These are phyloP conservation scores for Torulaspora delbrueckii DNA, from an alignment of 805 yeast species.

Conservation along the genomic window DNA sequence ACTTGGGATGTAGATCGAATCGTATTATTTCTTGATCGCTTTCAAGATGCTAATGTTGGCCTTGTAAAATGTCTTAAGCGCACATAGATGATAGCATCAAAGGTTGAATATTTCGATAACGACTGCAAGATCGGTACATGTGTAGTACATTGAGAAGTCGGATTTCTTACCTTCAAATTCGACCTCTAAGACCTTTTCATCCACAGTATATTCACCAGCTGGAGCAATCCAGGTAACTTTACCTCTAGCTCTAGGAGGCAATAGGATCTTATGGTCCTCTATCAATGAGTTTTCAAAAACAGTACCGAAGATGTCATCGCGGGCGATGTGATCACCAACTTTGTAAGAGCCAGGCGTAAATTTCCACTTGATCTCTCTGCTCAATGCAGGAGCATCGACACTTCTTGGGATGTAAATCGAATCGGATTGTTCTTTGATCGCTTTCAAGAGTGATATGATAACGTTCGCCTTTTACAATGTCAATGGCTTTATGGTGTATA, in stretches of 20 bases:
- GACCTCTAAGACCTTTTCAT: conserved; percentile 83
- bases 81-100: conserved; percentile 92
- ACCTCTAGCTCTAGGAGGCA: conserved; percentile 99
- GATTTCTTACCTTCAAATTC: conserved; percentile 86
- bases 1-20: not conserved
- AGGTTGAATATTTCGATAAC: conserved; percentile 92
- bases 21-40: too few species aligned
- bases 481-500: not conserved
- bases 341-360: conserved; percentile 68
- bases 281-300: conserved; percentile 91
- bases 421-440: conserved; percentile 80
- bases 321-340: conserved; percentile 96
- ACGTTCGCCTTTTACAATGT: too few species aligned
- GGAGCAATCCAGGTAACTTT: conserved; percentile 85
- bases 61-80: too few species aligned
- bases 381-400: conserved; percentile 92
- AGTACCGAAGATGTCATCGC: conserved; percentile 95
- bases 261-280: conserved; percentile 85
- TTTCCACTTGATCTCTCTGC: conserved; percentile 76
- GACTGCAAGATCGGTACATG: conserved; percentile 98
- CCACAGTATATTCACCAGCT: conserved; percentile 87
- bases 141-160: conserved; percentile 89
- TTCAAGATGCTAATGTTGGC: too few species aligned
- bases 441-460: conserved; percentile 58
- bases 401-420: conserved; percentile 99